phyloP scores from a whole-genome alignment of 2,329 filamentous ascomycete species.

The Pseudonectria buxi region DNA sequence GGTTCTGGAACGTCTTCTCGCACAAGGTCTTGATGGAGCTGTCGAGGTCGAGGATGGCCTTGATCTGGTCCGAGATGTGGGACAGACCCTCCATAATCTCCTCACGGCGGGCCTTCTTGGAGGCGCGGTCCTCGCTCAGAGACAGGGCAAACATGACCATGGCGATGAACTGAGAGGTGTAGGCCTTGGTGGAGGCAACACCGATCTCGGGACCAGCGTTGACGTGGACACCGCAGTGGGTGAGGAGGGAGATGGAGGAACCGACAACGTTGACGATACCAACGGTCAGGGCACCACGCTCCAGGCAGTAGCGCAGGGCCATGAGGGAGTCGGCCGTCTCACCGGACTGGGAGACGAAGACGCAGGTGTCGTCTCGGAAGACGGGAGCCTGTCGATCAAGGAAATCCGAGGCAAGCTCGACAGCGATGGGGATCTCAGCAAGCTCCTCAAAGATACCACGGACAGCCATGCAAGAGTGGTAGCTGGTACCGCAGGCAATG shows the following conservation, averaged over 20 bases:
- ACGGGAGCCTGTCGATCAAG: conserved; percentile 93
- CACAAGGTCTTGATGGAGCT: conserved; percentile 92
- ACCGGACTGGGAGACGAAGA: conserved; percentile 97
- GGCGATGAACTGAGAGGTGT: conserved; percentile 98
- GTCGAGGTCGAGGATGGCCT: conserved; percentile 83
- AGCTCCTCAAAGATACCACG: conserved; percentile 97
- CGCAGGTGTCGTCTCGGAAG: conserved; percentile 98
- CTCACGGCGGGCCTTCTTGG: conserved; percentile 83
- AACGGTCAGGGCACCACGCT: conserved; percentile 93
- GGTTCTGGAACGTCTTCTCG: conserved; percentile 87
- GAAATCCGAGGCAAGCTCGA: conserved; percentile 97
- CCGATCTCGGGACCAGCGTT: conserved; percentile 98
- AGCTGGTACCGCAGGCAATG: conserved; percentile 96
- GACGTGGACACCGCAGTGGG: conserved; percentile 99
- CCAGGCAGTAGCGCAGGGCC: conserved; percentile 95
- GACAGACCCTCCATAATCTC: conserved; percentile 94
- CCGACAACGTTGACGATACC: conserved; percentile 98
- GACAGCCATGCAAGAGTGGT: conserved; percentile 99
- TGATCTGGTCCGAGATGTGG: conserved; percentile 86
- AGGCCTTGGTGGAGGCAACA: conserved; percentile 98
- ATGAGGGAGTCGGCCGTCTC: conserved; percentile 97
- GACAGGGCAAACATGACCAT: conserved; percentile 99
- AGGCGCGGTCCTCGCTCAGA: conserved; percentile 91
- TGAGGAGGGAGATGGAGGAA: conserved; percentile 96
- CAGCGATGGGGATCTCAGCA: conserved; percentile 93